Conservation (phyloP, 148 eudicot species). For the Rhododendron griersonianum region DNA sequence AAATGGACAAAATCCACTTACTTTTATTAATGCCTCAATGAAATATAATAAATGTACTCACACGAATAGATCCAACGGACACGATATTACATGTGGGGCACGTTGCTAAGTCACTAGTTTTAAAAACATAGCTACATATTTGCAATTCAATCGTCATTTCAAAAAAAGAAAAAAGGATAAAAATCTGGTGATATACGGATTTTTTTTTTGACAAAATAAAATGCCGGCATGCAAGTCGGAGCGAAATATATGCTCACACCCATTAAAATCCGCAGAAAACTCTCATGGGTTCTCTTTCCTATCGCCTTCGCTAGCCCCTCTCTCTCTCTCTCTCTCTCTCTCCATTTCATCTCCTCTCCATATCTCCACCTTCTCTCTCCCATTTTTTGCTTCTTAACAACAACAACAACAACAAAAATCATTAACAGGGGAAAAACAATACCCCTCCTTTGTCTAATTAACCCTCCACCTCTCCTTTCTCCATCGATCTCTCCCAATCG, state of each 20-base stretch:
- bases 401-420: not conserved
- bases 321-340: slow-evolving; percentile 6
- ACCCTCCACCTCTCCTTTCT: not conserved
- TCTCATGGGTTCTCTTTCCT: not conserved
- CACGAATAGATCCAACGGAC: too few relatives aligned
- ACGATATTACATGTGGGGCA: too few relatives aligned
- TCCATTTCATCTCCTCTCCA: not conserved
- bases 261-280: slow-evolving; percentile 14
- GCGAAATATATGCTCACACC: slow-evolving; percentile 19
- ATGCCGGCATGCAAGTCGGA: slow-evolving; percentile 16
- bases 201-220: not conserved
- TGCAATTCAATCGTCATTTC: too few relatives aligned
- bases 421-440: not conserved
- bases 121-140: too few relatives aligned
- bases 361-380: not conserved
- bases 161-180: too few relatives aligned
- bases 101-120: too few relatives aligned
- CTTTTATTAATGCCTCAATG: too few relatives aligned
- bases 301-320: not conserved
- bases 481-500: not conserved
- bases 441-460: not conserved
- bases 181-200: not conserved
- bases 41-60: too few relatives aligned
- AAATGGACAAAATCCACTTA: too few relatives aligned
- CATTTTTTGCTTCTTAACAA: not conserved